Base-by-base conservation (phyloP, 2,329 filamentous ascomycete species). In the Alternaria ventricosa region DNA sequence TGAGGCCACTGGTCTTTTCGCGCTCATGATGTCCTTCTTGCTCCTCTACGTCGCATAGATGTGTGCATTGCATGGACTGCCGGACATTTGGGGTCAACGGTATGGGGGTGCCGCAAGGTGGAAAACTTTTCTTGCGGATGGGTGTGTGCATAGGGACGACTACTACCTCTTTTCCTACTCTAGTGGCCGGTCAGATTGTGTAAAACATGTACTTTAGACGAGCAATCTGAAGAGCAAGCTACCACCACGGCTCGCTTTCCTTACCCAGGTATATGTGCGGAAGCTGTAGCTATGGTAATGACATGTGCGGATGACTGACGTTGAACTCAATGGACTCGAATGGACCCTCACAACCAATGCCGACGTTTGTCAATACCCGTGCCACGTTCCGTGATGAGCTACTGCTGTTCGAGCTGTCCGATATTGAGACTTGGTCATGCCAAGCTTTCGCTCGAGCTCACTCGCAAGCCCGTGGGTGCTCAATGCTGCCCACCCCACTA, bases 1-100 rank as follows among this genome's bases (percentile, higher is more conserved):
- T 84, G 93, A 96, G 84, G 92, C 93, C 86, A 93, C 92, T 78
- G 91, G 91, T 79, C 82, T 87, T 65, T 86, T 87, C 81, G 84
- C 85, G 69, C 82, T 86, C 75, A 84, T 84, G 82, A 82, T 84
- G 78, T 80, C 79, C 60, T 81, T 81, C 78, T 65, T 81, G 65
- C 77, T 80, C 73, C 78, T 80, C 74, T 81, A 80, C 78, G 79
- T 80, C 61, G 77, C 77, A 67, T 80, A 80, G 77, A 79, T 72
- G 68, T 73, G 71, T 78, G 73, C 73, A 70, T 71, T 71, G 70
- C 72, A 65, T 77, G 72, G 75, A 71, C 70, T 72, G 69, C 68
- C 70, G 77, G 73, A 64, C 66, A 73, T 74, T 63, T 66, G 57
- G 72, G 72, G 75, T 77, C 74, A 72, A 67, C 69, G 75, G 75